Evolutionary conservation across 495 filamentous ascomycete genomes (phyloP).

Genomic region (Thozetella sp.): DNA sequence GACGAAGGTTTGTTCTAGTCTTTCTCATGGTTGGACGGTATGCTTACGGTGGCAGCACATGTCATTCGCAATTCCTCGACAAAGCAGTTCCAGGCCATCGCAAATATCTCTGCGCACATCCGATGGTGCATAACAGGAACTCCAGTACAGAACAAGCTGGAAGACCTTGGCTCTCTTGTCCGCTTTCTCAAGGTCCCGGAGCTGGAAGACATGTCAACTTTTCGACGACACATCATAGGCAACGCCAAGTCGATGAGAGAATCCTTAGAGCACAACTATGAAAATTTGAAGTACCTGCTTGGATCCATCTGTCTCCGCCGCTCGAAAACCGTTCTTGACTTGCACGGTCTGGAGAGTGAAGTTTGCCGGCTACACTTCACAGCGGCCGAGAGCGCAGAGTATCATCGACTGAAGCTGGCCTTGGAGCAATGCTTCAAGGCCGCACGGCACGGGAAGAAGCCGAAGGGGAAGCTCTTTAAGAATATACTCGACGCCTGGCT

Average conservation of each 20-base stretch:
- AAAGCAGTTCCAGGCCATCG: constrained; percentile 65
- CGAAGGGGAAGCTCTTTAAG: no score
- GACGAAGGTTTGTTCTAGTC: constrained; percentile 52
- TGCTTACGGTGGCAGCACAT: constrained; percentile 64
- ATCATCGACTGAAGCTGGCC: no score
- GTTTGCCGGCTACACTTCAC: no score
- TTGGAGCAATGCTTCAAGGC: no score
- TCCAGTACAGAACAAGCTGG: constrained; percentile 76
- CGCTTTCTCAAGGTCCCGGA: constrained; percentile 59
- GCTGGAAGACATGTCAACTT: background rate
- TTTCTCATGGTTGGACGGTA: background rate
- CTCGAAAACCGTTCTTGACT: no score
- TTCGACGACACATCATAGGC: background rate
- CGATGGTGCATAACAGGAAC: constrained; percentile 85
- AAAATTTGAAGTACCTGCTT: background rate
- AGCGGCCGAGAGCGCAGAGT: no score
- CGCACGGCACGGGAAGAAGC: no score
- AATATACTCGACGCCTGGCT: no score
- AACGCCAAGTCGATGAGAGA: no score
- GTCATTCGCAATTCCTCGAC: constrained; percentile 73
- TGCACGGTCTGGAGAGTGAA: no score
- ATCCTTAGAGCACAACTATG: no score
- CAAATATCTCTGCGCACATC: constrained; percentile 61
- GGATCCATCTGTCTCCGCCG: background rate
- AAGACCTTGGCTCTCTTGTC: constrained; percentile 74